Evolutionary conservation across 2,329 filamentous ascomycete species (phyloP).

Genomic region (Neoarthrinium moseri): DNA sequence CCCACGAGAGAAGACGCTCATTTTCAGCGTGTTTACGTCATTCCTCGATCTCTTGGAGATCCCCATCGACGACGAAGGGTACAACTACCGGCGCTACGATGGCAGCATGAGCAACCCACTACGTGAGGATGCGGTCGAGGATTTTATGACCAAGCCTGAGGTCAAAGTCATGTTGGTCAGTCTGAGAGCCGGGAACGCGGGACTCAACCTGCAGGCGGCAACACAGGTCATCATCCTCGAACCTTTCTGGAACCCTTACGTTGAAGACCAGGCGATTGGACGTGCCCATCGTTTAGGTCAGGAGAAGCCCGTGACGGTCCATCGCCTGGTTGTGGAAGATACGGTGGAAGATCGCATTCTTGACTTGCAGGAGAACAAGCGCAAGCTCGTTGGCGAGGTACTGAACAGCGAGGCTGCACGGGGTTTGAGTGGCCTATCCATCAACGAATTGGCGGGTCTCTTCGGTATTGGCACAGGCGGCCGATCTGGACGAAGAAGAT

Average conservation of each 20-base stretch:
- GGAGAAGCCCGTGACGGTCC: conserved; percentile 57
- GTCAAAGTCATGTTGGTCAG: conserved; percentile 64
- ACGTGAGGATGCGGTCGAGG: conserved; percentile 22
- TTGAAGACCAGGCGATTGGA: conserved; percentile 7
- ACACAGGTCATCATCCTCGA: conserved; percentile 10
- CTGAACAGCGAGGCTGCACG: conserved; percentile 20
- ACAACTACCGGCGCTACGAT: conserved; percentile 28
- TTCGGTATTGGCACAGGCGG: conserved; percentile 12
- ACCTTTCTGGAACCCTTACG: conserved; percentile 9
- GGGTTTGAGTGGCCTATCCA: conserved; percentile 11
- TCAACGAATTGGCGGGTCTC: conserved; percentile 15
- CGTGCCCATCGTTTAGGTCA: conserved; percentile 6
- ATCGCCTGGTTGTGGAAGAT: conserved; percentile 62
- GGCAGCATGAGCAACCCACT: conserved; percentile 23
- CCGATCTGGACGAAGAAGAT: background rate
- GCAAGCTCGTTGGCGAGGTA: conserved; percentile 50
- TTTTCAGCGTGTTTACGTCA: conserved; percentile 33
- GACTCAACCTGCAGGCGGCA: conserved; percentile 23
- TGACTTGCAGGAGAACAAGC: conserved; percentile 67
- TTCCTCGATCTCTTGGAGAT: conserved; percentile 32
- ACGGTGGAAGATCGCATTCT: conserved; percentile 77
- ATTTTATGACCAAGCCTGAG: conserved; percentile 22
- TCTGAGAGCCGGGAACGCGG: conserved; percentile 71
- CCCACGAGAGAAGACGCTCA: conserved; percentile 26
- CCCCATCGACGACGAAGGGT: conserved; percentile 23